These are phyloP conservation scores for Sporisorium graminicola DNA, from an alignment of 1,284 basidiomycete species.

Conservation along the genomic window DNA sequence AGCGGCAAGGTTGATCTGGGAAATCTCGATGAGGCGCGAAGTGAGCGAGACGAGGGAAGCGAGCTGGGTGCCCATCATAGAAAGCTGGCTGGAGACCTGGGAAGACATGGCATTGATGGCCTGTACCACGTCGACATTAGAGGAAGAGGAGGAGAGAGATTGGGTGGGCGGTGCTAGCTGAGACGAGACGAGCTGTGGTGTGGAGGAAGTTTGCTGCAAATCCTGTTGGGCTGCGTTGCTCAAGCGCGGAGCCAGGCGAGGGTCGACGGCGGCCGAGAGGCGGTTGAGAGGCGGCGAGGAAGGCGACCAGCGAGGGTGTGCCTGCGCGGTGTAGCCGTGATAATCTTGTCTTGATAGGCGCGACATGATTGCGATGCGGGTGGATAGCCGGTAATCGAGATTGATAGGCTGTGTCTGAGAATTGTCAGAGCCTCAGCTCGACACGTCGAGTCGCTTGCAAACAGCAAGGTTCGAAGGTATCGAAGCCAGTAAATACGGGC, in stretches of 20 bases:
- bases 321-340: slow-evolving; percentile 37
- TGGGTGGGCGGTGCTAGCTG: slow-evolving; percentile 13
- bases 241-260: slow-evolving; percentile 36
- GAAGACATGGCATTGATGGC: slow-evolving; percentile 48
- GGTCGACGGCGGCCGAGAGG: slow-evolving; percentile 32
- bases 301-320: slow-evolving; percentile 45
- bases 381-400: background rate
- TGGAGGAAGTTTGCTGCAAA: slow-evolving; percentile 31
- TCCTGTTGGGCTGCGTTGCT: slow-evolving; percentile 32
- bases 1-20: slow-evolving; percentile 30
- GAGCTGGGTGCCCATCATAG: slow-evolving; percentile 46
- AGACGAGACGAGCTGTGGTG: slow-evolving; percentile 29
- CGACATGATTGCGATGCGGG: slow-evolving; percentile 26
- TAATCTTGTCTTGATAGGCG: slow-evolving; percentile 50
- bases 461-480: background rate
- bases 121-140: slow-evolving; percentile 43
- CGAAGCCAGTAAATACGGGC: background rate
- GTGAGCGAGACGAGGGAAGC: slow-evolving; percentile 47
- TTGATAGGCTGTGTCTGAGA: background rate
- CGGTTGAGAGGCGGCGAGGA: slow-evolving; percentile 51
- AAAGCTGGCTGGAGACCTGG: slow-evolving; percentile 44
- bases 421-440: background rate
- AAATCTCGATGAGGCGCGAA: slow-evolving; percentile 48
- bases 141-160: slow-evolving; percentile 4
- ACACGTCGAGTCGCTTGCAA: background rate